A percentile compares a stretch with the other conserved stretches of the same genome.
Evolutionary conservation across 345 rosid genomes (phyloP).

Genomic region (Hibiscus trionum): DNA sequence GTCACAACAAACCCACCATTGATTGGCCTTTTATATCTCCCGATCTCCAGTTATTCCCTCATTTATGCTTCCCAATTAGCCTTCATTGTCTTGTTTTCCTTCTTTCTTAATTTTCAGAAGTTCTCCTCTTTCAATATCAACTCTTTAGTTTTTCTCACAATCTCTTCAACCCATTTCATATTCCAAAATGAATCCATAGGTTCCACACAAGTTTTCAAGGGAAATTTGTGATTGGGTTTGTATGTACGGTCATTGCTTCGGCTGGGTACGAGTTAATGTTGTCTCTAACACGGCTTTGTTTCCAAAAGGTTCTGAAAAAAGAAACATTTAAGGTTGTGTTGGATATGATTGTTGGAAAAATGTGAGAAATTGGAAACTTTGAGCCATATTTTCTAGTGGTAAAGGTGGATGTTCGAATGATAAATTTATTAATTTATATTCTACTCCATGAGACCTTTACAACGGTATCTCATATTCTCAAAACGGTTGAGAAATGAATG

Average conservation of each 20-base stretch:
- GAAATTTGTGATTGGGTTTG: constrained; percentile 28
- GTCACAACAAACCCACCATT: constrained; percentile 14
- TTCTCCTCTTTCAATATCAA: constrained; percentile 34
- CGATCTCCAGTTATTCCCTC: constrained; percentile 36
- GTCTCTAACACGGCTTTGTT: constrained; percentile 7
- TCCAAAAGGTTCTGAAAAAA: not conserved
- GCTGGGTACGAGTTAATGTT: constrained; percentile 17
- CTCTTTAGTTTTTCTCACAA: constrained; percentile 34
- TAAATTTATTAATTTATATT: no score
- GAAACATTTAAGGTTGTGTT: not conserved
- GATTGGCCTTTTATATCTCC: constrained; percentile 33
- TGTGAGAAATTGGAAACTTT: no score
- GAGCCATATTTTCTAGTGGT: no score
- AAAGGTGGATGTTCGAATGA: no score
- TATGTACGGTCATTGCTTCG: constrained; percentile 22
- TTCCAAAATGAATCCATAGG: constrained; percentile 18
- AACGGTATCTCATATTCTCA: no score
- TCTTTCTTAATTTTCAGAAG: constrained; percentile 31
- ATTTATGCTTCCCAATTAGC: constrained; percentile 34
- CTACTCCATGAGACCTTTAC: no score
- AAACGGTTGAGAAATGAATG: no score
- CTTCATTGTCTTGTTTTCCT: constrained; percentile 41
- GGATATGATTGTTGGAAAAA: no score
- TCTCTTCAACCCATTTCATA: constrained; percentile 33
- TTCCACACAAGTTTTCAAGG: not conserved